phyloP scores from a whole-genome alignment of 2,329 filamentous ascomycete genomes.

The Exserohilum rostratum region DNA sequence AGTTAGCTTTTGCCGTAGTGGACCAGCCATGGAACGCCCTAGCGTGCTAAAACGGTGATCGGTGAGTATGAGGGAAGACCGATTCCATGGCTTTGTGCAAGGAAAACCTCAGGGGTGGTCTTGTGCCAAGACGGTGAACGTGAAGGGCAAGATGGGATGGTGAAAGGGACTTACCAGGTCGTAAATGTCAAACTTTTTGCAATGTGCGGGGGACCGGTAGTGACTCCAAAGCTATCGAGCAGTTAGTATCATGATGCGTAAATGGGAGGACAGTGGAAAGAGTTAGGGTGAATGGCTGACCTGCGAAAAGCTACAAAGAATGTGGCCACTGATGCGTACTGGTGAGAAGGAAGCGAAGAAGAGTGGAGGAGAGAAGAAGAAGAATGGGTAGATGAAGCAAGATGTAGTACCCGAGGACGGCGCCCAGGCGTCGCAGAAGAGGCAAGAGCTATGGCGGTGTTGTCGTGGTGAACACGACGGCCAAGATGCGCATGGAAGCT shows the following conservation, averaged over 20 bases:
- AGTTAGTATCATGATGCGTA: conserved; percentile 22
- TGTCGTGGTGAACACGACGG: conserved; percentile 16
- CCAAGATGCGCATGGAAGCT: conserved; percentile 21
- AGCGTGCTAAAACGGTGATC: conserved; percentile 11
- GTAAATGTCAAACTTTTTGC: conserved; percentile 50
- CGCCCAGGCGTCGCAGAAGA: conserved; percentile 28
- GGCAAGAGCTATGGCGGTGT: conserved; percentile 36
- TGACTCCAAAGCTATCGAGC: conserved; percentile 48
- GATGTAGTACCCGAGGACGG: conserved; percentile 25
- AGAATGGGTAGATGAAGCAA: conserved; percentile 18
- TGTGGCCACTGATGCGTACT: conserved; percentile 52
- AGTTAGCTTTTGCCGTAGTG: conserved; percentile 18
- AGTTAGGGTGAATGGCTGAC: conserved; percentile 27
- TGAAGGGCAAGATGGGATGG: conserved; percentile 9
- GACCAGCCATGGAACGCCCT: neutral
- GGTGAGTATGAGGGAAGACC: conserved; percentile 28
- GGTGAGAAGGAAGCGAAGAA: conserved; percentile 49
- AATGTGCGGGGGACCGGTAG: conserved; percentile 47
- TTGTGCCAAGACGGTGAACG: conserved; percentile 10
- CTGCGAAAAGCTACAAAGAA: conserved; percentile 54
- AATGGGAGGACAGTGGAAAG: conserved; percentile 3
- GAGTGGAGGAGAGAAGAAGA: conserved; percentile 33
- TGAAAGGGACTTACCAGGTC: conserved; percentile 41
- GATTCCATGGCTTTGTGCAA: conserved; percentile 1
- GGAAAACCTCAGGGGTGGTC: conserved; percentile 2